Percentiles rank a stretch among this genome's conserved stretches.
These are phyloP conservation scores for Citrus hindsii DNA, from an alignment of 345 rosid genomes.

Conservation along the genomic window DNA sequence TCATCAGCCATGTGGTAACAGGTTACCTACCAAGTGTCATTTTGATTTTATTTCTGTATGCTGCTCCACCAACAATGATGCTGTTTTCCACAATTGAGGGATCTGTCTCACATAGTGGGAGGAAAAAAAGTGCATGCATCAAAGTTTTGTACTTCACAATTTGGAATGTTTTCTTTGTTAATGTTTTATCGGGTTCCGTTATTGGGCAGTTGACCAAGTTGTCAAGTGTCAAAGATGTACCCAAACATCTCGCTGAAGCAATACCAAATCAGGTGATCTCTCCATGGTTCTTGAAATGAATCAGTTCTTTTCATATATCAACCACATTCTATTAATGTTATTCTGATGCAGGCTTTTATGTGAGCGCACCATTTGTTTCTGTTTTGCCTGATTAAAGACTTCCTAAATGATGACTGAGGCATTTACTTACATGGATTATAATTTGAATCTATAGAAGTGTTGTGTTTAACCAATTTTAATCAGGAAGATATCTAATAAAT, in stretches of 20 bases:
- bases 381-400: not conserved
- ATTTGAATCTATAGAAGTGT: not conserved
- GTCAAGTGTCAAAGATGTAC: slow-evolving; percentile 60
- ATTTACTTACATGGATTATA: not conserved
- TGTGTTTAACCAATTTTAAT: not conserved
- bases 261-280: slow-evolving; percentile 71
- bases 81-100: slow-evolving; percentile 78
- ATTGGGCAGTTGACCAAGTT: slow-evolving; percentile 49
- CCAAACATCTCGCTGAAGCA: slow-evolving; percentile 62
- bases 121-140: slow-evolving; percentile 82
- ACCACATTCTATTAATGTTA: not conserved
- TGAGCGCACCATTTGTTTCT: not conserved
- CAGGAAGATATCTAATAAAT: not conserved
- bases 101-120: slow-evolving; percentile 59
- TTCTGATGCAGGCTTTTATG: not conserved
- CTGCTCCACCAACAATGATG: slow-evolving; percentile 94
- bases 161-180: slow-evolving; percentile 93
- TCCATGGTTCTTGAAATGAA: slow-evolving; percentile 2
- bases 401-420: not conserved
- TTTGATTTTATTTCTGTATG: slow-evolving; percentile 54
- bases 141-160: slow-evolving; percentile 82
- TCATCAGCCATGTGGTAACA: slow-evolving; percentile 56
- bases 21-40: slow-evolving; percentile 98
- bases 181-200: slow-evolving; percentile 75
- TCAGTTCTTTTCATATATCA: not conserved